A percentile compares a stretch with the other conserved stretches of the same genome.
Conservation (phyloP, 2,329 filamentous ascomycete genomes). For the Alternaria sp. region DNA sequence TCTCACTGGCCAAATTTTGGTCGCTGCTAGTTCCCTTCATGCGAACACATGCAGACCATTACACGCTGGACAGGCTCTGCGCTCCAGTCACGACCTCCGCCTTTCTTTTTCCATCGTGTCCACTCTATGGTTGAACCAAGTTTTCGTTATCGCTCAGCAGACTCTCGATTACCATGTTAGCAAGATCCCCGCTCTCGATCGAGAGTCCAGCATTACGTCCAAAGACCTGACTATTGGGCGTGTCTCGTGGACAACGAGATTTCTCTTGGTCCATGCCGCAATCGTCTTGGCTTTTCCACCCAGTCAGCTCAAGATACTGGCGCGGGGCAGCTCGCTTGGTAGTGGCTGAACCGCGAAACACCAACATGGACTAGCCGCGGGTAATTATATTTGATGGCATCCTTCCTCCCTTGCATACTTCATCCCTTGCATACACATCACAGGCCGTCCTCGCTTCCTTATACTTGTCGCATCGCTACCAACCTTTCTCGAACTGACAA, state of each 20-base stretch:
- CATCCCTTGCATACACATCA: background rate
- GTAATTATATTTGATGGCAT: conserved; percentile 5
- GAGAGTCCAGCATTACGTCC: background rate
- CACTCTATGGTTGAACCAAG: background rate
- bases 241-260: conserved; percentile 11
- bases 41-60: background rate
- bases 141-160: background rate
- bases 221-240: background rate
- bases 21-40: background rate
- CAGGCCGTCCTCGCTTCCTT: background rate
- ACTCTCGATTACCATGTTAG: background rate
- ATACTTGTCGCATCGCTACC: background rate
- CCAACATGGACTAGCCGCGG: conserved; percentile 13
- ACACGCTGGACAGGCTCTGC: background rate
- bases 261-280: conserved; percentile 11
- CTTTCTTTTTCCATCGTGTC: background rate
- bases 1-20: background rate
- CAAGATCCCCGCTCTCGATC: conserved; percentile 3
- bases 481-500: background rate
- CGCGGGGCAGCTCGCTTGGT: conserved; percentile 7
- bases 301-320: conserved; percentile 8
- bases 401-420: background rate
- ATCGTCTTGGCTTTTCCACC: conserved; percentile 1
- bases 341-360: conserved; percentile 7
- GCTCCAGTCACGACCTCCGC: background rate